A percentile compares a stretch with the other conserved stretches of the same genome.
Evolutionary conservation across 768 basidiomycete species (phyloP).

Genomic region (Tulasnella sp.): DNA sequence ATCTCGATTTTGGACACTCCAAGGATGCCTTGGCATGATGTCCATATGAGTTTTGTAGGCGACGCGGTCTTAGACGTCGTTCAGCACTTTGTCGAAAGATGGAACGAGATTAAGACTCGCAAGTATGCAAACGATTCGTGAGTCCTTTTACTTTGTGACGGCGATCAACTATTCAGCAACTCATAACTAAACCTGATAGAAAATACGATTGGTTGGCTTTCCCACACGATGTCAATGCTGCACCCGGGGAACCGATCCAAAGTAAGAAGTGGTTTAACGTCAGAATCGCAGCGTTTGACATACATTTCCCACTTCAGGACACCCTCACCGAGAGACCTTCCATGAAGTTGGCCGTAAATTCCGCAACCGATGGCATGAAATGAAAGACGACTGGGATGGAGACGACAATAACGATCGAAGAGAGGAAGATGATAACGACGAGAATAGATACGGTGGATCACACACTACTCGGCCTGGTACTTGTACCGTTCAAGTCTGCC

Average conservation of each 20-base stretch:
- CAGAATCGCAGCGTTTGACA: background rate
- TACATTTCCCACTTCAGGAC: conserved; percentile 27
- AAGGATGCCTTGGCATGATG: conserved; percentile 95
- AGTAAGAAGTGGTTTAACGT: background rate
- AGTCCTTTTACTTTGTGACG: background rate
- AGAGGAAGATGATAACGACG: conserved; percentile 18
- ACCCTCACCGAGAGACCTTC: conserved; percentile 58
- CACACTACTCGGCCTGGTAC: conserved; percentile 36
- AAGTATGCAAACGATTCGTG: conserved; percentile 32
- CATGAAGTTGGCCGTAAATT: conserved; percentile 43
- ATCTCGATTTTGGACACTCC: conserved; percentile 53
- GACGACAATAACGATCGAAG: background rate
- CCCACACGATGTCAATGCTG: conserved; percentile 36
- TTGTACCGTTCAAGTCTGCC: conserved; percentile 64
- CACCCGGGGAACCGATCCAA: conserved; percentile 10
- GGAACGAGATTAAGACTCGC: conserved; percentile 80
- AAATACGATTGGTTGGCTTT: conserved; percentile 59
- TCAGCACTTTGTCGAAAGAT: conserved; percentile 86
- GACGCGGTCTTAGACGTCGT: conserved; percentile 78
- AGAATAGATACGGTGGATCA: conserved; percentile 30
- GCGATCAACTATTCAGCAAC: background rate
- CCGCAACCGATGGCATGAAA: conserved; percentile 42
- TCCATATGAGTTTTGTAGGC: conserved; percentile 68
- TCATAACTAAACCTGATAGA: conserved; percentile 30
- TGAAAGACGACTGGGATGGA: background rate